Percentiles rank a stretch among this genome's conserved stretches.
These are phyloP conservation scores for Pythium dissimile DNA, from an alignment of 352 stramenopile species.

Conservation along the genomic window DNA sequence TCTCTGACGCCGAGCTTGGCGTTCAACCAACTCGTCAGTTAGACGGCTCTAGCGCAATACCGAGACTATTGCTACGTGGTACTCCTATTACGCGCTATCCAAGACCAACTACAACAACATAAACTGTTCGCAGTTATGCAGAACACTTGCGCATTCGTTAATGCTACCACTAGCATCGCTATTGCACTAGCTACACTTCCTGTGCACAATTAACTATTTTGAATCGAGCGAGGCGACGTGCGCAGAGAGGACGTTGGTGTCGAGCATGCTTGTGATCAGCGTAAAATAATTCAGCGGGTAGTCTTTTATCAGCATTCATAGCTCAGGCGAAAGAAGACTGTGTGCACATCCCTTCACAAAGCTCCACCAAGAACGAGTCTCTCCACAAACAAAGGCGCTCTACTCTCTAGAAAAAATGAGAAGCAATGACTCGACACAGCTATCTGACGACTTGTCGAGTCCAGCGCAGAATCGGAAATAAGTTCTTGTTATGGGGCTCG, in stretches of 20 bases:
- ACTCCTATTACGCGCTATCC: no score
- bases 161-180: no score
- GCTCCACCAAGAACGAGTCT: neutral
- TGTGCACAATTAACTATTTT: no score
- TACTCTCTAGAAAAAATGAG: neutral
- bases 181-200: no score
- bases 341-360: constrained; percentile 21
- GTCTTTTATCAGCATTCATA: constrained; percentile 20
- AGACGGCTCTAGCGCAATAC: no score
- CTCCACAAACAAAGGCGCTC: no score
- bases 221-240: neutral
- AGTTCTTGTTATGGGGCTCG: neutral
- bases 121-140: no score
- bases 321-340: constrained; percentile 26
- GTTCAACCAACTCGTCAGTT: no score
- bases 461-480: neutral
- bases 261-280: constrained; percentile 22
- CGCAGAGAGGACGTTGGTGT: neutral
- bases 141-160: no score
- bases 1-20: no score
- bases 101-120: no score
- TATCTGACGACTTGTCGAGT: neutral
- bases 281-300: constrained; percentile 18
- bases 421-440: neutral
- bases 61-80: no score